A percentile compares a stretch with the other conserved stretches of the same genome.
These are phyloP conservation scores for Fistulinella cinereoalba DNA, from an alignment of 1,284 basidiomycete genomes.

Conservation along the genomic window DNA sequence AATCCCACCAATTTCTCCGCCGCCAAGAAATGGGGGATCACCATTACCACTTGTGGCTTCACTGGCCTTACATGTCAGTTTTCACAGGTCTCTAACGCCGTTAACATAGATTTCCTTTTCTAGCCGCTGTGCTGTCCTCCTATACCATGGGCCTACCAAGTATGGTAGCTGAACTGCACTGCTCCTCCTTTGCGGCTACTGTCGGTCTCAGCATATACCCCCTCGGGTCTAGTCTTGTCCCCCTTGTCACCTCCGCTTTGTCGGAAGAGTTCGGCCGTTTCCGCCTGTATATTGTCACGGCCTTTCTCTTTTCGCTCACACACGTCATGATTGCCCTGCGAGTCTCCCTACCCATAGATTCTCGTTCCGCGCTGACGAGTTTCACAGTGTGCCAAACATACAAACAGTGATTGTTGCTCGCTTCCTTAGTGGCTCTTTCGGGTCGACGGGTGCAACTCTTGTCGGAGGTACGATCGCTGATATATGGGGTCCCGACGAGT, in stretches of 20 bases:
- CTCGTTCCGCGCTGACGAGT: conserved; percentile 6
- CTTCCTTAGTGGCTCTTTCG: conserved; percentile 29
- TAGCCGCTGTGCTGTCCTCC: conserved; percentile 37
- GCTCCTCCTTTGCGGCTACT: conserved; percentile 36
- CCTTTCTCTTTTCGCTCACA: conserved; percentile 38
- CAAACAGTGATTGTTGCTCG: conserved; percentile 32
- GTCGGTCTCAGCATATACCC: conserved; percentile 41
- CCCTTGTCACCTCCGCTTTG: conserved; percentile 47
- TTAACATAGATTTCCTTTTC: conserved; percentile 2
- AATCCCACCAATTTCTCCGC: conserved; percentile 51
- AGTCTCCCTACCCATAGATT: conserved; percentile 17
- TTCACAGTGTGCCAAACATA: conserved; percentile 29
- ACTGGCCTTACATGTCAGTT: conserved; percentile 32
- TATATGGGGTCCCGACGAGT: conserved; percentile 35
- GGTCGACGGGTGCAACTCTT: conserved; percentile 60
- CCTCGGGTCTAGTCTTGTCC: conserved; percentile 49
- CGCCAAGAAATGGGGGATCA: conserved; percentile 44
- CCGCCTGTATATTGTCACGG: conserved; percentile 44
- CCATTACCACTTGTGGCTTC: conserved; percentile 29
- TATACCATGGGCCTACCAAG: conserved; percentile 40
- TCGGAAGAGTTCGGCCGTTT: conserved; percentile 53
- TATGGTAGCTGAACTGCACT: conserved; percentile 44
- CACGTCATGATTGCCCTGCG: conserved; percentile 41
- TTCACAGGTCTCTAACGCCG: neutral
- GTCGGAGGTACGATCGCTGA: conserved; percentile 67